Conservation (phyloP, 495 filamentous ascomycete genomes). For the Xylaria longipes region DNA sequence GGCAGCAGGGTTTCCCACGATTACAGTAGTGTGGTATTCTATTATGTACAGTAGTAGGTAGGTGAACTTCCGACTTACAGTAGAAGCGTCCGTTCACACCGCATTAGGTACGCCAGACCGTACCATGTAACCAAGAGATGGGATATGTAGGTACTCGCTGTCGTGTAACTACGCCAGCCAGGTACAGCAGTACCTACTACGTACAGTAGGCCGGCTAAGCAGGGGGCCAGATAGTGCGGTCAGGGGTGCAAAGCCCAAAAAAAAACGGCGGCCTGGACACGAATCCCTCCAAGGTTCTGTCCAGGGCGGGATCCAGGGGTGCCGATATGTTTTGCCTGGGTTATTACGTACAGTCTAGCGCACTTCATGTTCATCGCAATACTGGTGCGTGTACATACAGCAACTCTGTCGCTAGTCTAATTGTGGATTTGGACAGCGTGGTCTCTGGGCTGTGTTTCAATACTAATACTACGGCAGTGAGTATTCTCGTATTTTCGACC, state of each 20-base stretch:
- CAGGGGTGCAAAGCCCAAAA: constrained; percentile 3
- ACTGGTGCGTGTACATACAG: not conserved
- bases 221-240: constrained; percentile 7
- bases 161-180: constrained; percentile 1
- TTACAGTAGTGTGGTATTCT: too few relatives aligned
- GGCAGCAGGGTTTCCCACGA: constrained; percentile 10
- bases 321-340: not conserved
- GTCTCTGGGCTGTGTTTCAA: constrained; percentile 6
- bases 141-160: constrained; percentile 7
- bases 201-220: too few relatives aligned
- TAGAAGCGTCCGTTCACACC: constrained; percentile 6
- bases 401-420: constrained; percentile 12
- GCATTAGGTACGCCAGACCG: constrained; percentile 7
- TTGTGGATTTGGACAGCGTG: constrained; percentile 20
- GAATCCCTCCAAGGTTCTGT: constrained; percentile 18
- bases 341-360: constrained; percentile 1
- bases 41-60: constrained; percentile 1
- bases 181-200: not conserved
- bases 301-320: not conserved
- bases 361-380: constrained; percentile 21
- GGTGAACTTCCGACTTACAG: constrained; percentile 5
- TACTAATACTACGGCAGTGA: not conserved
- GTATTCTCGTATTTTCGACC: not conserved
- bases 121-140: constrained; percentile 3
- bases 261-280: constrained; percentile 15